Evolutionary conservation across 2,329 filamentous ascomycete species (phyloP).

Genomic region (Diplodia seriata): DNA sequence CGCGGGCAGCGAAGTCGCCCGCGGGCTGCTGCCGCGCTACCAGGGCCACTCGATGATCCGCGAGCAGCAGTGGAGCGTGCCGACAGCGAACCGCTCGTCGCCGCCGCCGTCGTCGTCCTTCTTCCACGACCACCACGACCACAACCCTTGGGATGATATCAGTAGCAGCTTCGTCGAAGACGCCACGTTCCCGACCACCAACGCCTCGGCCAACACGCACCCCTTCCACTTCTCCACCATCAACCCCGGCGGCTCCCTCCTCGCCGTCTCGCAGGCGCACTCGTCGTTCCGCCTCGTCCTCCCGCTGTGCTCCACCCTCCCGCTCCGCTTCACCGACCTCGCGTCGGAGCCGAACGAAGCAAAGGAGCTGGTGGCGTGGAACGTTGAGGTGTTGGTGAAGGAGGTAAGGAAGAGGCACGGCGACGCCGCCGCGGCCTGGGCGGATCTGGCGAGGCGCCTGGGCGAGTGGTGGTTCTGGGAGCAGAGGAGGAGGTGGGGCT

Average conservation of each 20-base stretch:
- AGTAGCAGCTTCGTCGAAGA: background rate
- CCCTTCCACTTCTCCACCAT: conserved; percentile 40
- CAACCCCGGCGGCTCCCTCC: conserved; percentile 40
- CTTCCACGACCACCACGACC: background rate
- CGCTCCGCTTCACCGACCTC: conserved; percentile 47
- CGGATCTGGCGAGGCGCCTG: conserved; percentile 46
- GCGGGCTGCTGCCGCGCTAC: conserved; percentile 53
- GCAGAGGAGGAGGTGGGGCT: conserved; percentile 39
- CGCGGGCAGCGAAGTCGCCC: conserved; percentile 44
- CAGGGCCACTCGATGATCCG: conserved; percentile 58
- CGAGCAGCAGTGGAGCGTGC: background rate
- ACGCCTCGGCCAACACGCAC: conserved; percentile 38
- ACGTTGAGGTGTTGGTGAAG: conserved; percentile 42
- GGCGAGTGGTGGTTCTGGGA: conserved; percentile 51
- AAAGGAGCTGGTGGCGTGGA: conserved; percentile 17
- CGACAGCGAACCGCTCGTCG: background rate
- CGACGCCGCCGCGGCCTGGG: conserved; percentile 47
- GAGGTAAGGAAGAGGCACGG: conserved; percentile 40
- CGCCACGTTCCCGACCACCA: conserved; percentile 1
- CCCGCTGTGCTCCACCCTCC: conserved; percentile 38
- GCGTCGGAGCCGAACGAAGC: conserved; percentile 43
- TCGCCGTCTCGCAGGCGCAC: conserved; percentile 37
- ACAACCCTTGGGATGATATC: background rate
- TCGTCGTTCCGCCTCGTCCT: conserved; percentile 39
- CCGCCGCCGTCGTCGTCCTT: background rate